Conservation (phyloP, 2,329 filamentous ascomycete genomes). For the Dissoconium aciculare region DNA sequence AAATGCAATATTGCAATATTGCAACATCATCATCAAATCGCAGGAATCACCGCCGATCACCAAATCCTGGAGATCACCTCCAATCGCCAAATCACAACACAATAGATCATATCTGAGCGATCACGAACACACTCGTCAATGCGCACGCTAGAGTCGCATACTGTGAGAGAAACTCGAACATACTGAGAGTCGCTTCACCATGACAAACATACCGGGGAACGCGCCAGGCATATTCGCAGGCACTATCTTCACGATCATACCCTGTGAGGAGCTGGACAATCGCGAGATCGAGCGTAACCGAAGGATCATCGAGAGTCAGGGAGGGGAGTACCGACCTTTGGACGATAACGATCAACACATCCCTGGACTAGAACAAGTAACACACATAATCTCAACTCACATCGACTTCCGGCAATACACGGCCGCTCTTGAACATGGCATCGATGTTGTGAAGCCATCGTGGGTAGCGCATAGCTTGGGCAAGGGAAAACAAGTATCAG, state of each 20-base stretch:
- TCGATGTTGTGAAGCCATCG: slow-evolving; percentile 65
- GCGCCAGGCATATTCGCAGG: slow-evolving; percentile 24
- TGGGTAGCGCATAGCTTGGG: slow-evolving; percentile 64
- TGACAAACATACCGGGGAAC: neutral
- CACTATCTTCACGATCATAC: slow-evolving; percentile 31
- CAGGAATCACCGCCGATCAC: too few species aligned
- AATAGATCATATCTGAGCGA: too few species aligned
- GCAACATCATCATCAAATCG: too few species aligned
- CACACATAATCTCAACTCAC: slow-evolving; percentile 57
- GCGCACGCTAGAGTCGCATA: too few species aligned
- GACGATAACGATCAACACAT: slow-evolving; percentile 24
- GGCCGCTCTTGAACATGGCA: slow-evolving; percentile 57
- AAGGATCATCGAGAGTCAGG: slow-evolving; percentile 31
- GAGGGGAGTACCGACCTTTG: slow-evolving; percentile 33
- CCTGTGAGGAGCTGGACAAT: slow-evolving; percentile 19
- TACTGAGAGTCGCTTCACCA: too few species aligned
- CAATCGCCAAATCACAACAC: too few species aligned
- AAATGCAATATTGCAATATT: too few species aligned
- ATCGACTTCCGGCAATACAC: slow-evolving; percentile 86
- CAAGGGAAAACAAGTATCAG: slow-evolving; percentile 56
- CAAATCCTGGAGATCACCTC: too few species aligned
- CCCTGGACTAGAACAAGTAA: slow-evolving; percentile 32
- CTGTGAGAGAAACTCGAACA: too few species aligned
- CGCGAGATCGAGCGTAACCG: slow-evolving; percentile 29
- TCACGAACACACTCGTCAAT: too few species aligned